Conservation (phyloP, 73 alveolate species). For the Paramecium primaurelia region DNA sequence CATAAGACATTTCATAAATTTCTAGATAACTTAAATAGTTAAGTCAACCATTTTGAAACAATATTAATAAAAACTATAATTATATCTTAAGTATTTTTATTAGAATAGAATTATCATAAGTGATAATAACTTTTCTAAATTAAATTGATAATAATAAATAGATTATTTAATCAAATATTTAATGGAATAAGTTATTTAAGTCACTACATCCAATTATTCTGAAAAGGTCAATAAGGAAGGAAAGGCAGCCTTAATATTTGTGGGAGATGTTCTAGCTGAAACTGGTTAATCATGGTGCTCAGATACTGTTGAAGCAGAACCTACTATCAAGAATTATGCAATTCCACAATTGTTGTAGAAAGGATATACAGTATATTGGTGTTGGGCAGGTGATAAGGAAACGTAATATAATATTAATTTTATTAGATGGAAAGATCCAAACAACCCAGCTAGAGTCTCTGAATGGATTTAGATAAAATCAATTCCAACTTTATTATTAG, state of each 20-base stretch:
- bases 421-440: not conserved
- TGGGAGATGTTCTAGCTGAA: not conserved
- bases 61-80: not conserved
- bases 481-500: constrained; percentile 14
- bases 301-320: constrained; percentile 18
- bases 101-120: too few species aligned
- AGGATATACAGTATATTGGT: not conserved
- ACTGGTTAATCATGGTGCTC: constrained; percentile 38
- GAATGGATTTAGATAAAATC: not conserved
- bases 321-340: not conserved
- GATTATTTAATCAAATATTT: not conserved
- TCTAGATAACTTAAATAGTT: not conserved
- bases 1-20: not conserved
- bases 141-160: too few species aligned
- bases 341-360: not conserved
- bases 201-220: not conserved
- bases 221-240: constrained; percentile 18
- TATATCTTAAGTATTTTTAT: too few species aligned
- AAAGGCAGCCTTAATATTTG: constrained; percentile 25
- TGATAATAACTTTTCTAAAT: too few species aligned
- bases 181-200: not conserved
- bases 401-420: not conserved
- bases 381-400: not conserved
- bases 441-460: constrained; percentile 26
- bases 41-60: not conserved